Evolutionary conservation across 352 stramenopile species (phyloP).

Genomic region (Globisporangium apiculatum): DNA sequence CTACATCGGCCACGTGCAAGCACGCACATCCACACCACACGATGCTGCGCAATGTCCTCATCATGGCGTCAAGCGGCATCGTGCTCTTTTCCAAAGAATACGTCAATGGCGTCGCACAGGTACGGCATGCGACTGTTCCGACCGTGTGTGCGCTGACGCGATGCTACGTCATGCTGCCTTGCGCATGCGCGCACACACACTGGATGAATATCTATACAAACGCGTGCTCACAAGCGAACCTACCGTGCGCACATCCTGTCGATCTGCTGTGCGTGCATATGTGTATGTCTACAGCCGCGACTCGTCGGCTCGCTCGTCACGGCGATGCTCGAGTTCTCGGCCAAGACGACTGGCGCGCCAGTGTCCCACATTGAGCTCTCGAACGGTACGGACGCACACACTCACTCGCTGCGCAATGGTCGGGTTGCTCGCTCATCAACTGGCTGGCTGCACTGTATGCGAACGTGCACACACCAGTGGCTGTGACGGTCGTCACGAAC

Average conservation of each 20-base stretch:
- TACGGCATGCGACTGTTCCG: slow-evolving; percentile 14
- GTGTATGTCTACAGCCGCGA: slow-evolving; percentile 43
- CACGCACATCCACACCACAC: not conserved
- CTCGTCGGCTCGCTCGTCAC: slow-evolving; percentile 88
- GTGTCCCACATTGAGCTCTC: slow-evolving; percentile 90
- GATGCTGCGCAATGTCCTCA: slow-evolving; percentile 91
- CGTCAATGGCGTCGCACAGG: slow-evolving; percentile 79
- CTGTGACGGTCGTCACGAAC: slow-evolving; percentile 86
- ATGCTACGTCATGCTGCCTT: too few species aligned
- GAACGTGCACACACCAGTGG: slow-evolving; percentile 29
- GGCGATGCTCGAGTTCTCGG: slow-evolving; percentile 89
- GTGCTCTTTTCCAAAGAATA: slow-evolving; percentile 92
- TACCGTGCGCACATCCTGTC: too few species aligned
- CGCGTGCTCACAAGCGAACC: too few species aligned
- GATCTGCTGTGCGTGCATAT: not conserved
- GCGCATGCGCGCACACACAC: too few species aligned
- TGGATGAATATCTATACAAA: too few species aligned
- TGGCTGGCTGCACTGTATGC: not conserved
- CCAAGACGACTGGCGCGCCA: slow-evolving; percentile 82
- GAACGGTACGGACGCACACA: slow-evolving; percentile 25
- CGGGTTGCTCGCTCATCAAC: not conserved
- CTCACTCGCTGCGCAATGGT: not conserved
- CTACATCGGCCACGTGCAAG: not conserved
- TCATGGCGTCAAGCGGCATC: slow-evolving; percentile 90
- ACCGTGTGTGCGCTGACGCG: too few species aligned